Conservation (phyloP, 306 rosid genomes). For the Rosa lucieae region DNA sequence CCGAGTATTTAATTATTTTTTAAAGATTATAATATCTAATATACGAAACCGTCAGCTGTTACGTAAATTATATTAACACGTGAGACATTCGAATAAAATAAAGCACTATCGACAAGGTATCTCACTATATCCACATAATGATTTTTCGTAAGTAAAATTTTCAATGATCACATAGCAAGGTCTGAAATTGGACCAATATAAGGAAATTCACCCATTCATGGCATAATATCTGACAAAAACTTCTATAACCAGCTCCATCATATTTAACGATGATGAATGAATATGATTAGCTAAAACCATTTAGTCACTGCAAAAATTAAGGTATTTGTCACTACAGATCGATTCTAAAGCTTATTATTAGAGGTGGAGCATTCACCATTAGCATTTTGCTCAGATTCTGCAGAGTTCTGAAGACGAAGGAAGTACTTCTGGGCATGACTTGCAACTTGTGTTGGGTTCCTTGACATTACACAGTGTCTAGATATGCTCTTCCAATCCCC, state of each 20-base stretch:
- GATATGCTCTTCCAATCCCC: slow-evolving; percentile 25
- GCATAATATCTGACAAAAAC: not conserved
- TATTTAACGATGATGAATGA: not conserved
- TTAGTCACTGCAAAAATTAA: not conserved
- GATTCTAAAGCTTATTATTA: not conserved
- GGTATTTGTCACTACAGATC: not conserved
- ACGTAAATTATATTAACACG: not conserved
- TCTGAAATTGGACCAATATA: not conserved
- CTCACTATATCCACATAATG: not conserved
- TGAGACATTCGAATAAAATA: not conserved
- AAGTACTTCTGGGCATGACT: slow-evolving; percentile 15
- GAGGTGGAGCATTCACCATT: not conserved
- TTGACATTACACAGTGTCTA: slow-evolving; percentile 8
- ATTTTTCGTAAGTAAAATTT: not conserved
- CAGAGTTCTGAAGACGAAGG: not conserved
- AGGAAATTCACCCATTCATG: not conserved
- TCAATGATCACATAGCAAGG: too few species aligned
- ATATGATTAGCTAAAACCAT: not conserved
- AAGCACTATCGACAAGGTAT: not conserved
- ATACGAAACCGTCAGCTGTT: not conserved
- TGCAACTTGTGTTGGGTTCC: slow-evolving; percentile 15
- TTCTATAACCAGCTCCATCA: not conserved
- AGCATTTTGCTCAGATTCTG: not conserved
- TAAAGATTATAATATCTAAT: too few species aligned
- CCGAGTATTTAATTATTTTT: too few species aligned